A percentile compares a stretch with the other conserved stretches of the same genome.
Conservation (phyloP, 768 basidiomycete genomes). For the Megacollybia marginata region DNA sequence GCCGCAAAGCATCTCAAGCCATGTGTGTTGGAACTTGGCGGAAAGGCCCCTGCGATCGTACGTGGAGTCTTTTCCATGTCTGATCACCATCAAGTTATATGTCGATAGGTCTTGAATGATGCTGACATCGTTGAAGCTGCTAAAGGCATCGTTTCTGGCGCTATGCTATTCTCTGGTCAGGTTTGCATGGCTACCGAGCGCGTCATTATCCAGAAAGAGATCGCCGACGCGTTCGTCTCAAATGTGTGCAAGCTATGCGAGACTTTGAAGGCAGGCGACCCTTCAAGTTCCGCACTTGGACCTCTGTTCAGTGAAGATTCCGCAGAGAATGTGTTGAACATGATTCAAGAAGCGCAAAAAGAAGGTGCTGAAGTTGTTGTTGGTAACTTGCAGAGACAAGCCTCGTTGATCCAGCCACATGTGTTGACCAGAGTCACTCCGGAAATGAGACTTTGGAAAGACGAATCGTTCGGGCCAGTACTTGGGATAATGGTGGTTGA, state of each 20-base stretch:
- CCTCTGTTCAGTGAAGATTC: constrained; percentile 37
- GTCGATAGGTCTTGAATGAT: constrained; percentile 38
- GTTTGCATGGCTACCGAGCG: constrained; percentile 56
- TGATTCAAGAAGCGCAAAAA: constrained; percentile 36
- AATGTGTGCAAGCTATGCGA: constrained; percentile 24
- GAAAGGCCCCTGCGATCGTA: constrained; percentile 46
- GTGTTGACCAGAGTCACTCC: constrained; percentile 38
- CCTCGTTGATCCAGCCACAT: constrained; percentile 44
- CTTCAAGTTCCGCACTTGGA: constrained; percentile 20
- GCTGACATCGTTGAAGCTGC: constrained; percentile 49
- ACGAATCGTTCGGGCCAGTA: constrained; percentile 54
- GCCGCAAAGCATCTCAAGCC: constrained; percentile 51
- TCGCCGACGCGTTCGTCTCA: constrained; percentile 27
- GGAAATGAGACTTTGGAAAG: constrained; percentile 45
- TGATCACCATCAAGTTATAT: no score
- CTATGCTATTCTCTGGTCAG: constrained; percentile 44
- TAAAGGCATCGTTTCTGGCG: constrained; percentile 35
- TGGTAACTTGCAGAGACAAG: constrained; percentile 33
- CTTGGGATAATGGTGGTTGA: constrained; percentile 37
- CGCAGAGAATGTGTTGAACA: constrained; percentile 35
- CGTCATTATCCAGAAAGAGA: constrained; percentile 40
- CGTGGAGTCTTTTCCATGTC: constrained; percentile 8
- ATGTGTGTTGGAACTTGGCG: constrained; percentile 48
- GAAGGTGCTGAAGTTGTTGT: constrained; percentile 38
- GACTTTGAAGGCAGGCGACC: constrained; percentile 30